Conservation (phyloP, 2,329 filamentous ascomycete species). For the Aspergillus calidoustus region DNA sequence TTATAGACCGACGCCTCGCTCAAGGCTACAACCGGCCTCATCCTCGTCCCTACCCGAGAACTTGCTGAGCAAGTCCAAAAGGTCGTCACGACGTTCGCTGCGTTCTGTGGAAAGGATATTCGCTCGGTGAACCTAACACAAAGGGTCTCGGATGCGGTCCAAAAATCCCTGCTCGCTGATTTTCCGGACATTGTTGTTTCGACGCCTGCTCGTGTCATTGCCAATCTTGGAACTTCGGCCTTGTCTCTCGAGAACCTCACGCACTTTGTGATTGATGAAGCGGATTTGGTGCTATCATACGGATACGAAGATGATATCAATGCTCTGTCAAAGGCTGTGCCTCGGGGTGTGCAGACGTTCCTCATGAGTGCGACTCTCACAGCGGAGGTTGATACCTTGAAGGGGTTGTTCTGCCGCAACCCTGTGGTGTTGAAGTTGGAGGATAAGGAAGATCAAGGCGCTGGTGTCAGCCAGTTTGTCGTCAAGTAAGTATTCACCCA, state of each 20-base stretch:
- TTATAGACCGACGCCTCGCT: conserved; percentile 41
- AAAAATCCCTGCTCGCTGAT: conserved; percentile 82
- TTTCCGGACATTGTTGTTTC: conserved; percentile 87
- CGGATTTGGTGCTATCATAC: conserved; percentile 90
- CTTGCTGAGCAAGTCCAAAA: conserved; percentile 89
- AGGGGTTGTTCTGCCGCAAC: conserved; percentile 80
- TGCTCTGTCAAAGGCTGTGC: conserved; percentile 75
- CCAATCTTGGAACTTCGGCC: conserved; percentile 74
- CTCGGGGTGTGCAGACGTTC: conserved; percentile 84
- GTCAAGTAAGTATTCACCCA: conserved; percentile 63
- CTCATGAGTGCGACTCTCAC: conserved; percentile 94
- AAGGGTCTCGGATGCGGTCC: conserved; percentile 86
- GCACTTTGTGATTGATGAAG: conserved; percentile 89
- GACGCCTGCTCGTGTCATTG: conserved; percentile 81
- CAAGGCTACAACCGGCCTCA: conserved; percentile 71
- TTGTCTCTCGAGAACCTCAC: conserved; percentile 73
- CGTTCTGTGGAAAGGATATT: conserved; percentile 84
- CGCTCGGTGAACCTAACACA: conserved; percentile 84
- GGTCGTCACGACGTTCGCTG: conserved; percentile 73
- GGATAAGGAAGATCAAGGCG: conserved; percentile 76
- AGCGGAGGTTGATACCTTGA: conserved; percentile 82
- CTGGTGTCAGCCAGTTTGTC: conserved; percentile 82
- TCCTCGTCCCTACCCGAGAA: conserved; percentile 93
- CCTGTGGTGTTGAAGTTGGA: conserved; percentile 81
- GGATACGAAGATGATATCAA: conserved; percentile 91